Evolutionary conservation across 352 stramenopile species (phyloP), one percentile per base, ranked within the genome.

Genomic region (Detonula confervacea): DNA sequence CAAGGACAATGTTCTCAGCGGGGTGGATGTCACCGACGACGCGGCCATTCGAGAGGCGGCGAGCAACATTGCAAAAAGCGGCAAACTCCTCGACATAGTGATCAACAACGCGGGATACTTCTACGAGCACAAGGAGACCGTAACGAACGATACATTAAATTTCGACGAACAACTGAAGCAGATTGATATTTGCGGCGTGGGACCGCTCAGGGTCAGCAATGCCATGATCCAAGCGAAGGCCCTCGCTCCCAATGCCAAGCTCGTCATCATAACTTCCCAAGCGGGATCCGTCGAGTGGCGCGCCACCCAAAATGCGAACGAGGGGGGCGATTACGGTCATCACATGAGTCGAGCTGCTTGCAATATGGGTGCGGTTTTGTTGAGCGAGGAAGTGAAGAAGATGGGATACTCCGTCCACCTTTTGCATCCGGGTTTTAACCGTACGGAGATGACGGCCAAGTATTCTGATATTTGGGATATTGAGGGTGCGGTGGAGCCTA

Each of bases 71-170:
- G 83, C 86, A 63, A 62, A 91, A 11, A 87, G 90, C 30, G 81
- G 83, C 35, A 80, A 78, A 16, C 68, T 82, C 9, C 76, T 96
- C 6, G 92, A 96, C 74, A 78, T 95, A 29, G 71, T 95, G 6
- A 92, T 96, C 44, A 95, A 95, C 70, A 95, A 95, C 69, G 92
- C 92, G 4, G 92, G 92, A 74, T 96, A 96, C 60, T 95, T 95
- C 66, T 95, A 95, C 68, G 91, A 82, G 54, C 87, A 88, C 7
- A 66, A 47, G 18, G 87, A 95, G 76, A 72, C 67, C 35, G 73
- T 93, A 9, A 87, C 62, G 44, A 73, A 88, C 9, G 72, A 89
- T 62, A 80, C 73, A 9, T 61, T 95, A 11, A 95, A 96, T 74
- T 95, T 95, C 73, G 80, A 87, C 2, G 90, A 96, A 59, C 77